A percentile compares a stretch with the other conserved stretches of the same genome.
Evolutionary conservation across 169 alveolate genomes (phyloP).

Genomic region (Blepharisma undulans): DNA sequence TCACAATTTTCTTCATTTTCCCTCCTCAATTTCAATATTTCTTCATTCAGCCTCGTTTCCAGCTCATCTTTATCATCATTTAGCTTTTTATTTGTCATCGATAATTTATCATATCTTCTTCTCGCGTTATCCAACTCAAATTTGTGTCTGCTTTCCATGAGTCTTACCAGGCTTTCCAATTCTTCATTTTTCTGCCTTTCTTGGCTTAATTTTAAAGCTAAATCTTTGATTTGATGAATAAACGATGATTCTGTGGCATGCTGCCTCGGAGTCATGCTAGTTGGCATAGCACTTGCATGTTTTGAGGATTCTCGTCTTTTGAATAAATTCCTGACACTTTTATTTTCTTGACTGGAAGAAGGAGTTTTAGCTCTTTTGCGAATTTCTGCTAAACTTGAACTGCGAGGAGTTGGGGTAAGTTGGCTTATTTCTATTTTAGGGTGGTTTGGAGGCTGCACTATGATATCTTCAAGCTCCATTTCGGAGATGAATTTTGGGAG

Average conservation of each 20-base stretch:
- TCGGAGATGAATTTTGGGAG: background rate
- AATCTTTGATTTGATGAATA: background rate
- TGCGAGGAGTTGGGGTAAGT: background rate
- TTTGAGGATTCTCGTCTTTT: background rate
- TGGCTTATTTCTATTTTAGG: background rate
- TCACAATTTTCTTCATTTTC: background rate
- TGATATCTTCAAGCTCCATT: background rate
- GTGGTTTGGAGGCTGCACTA: background rate
- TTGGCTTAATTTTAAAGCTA: background rate
- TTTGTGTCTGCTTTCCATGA: background rate
- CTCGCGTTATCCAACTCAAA: background rate
- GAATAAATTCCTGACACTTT: background rate
- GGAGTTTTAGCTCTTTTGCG: background rate
- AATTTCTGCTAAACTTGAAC: background rate
- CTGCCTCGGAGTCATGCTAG: background rate
- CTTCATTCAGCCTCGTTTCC: background rate
- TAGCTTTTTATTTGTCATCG: background rate
- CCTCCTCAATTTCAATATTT: background rate
- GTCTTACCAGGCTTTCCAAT: background rate
- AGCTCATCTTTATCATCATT: background rate
- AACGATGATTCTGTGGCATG: background rate
- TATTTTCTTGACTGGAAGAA: background rate
- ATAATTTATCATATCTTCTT: background rate
- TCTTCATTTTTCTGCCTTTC: background rate
- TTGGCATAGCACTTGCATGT: background rate